Evolutionary conservation across 2,329 filamentous ascomycete genomes (phyloP).

Genomic region (Ceratocystis huliohia): DNA sequence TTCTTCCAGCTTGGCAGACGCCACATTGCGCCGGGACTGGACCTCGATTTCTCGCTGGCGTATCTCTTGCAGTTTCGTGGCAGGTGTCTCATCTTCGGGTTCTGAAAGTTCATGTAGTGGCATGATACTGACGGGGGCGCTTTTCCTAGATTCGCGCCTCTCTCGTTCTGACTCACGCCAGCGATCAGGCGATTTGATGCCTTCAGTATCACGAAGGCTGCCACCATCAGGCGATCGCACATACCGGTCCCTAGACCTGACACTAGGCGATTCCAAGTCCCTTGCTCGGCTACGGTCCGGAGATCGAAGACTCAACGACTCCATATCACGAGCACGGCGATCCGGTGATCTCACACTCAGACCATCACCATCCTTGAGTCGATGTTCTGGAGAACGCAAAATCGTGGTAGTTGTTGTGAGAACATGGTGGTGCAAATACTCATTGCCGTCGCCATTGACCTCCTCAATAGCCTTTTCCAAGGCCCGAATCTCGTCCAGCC

Average conservation of each 20-base stretch:
- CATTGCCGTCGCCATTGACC: slow-evolving; percentile 19
- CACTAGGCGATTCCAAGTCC: slow-evolving; percentile 5
- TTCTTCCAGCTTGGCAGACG: slow-evolving; percentile 33
- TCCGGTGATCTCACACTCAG: slow-evolving; percentile 2
- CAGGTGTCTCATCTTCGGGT: slow-evolving; percentile 11
- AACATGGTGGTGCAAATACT: slow-evolving; percentile 19
- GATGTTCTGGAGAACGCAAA: slow-evolving; percentile 12
- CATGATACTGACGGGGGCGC: slow-evolving; percentile 14
- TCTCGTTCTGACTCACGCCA: slow-evolving; percentile 11
- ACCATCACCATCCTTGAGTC: slow-evolving; percentile 6
- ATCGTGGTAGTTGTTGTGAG: slow-evolving; percentile 20
- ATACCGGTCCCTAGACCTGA: slow-evolving; percentile 8
- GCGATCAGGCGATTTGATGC: slow-evolving; percentile 12
- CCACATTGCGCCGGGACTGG: slow-evolving; percentile 6
- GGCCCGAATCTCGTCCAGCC: slow-evolving; percentile 29
- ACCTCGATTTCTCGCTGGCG: slow-evolving; percentile 33
- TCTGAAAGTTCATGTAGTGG: slow-evolving; percentile 18
- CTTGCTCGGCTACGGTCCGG: slow-evolving; percentile 14
- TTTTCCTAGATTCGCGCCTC: slow-evolving; percentile 18
- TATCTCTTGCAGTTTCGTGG: slow-evolving; percentile 38
- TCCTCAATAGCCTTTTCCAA: slow-evolving; percentile 28
- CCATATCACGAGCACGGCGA: slow-evolving; percentile 12
- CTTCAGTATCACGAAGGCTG: neutral
- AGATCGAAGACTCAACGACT: slow-evolving; percentile 8
- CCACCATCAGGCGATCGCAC: neutral